Evolutionary conservation across 176 grass and related monocot species (phyloP).

Genomic region (Ensete glaucum): DNA sequence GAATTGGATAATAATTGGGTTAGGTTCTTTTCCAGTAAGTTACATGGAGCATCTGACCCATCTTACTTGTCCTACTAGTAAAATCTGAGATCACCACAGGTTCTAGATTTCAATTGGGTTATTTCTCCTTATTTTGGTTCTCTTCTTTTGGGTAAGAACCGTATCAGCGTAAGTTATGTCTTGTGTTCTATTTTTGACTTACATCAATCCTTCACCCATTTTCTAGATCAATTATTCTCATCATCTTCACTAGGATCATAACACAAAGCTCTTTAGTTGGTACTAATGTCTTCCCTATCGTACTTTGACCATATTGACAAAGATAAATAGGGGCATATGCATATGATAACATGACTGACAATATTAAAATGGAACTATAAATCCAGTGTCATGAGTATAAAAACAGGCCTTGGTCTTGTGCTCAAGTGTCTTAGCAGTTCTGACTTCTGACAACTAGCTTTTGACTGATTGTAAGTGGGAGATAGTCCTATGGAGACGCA

Average conservation of each 20-base stretch:
- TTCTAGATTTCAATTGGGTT: not conserved
- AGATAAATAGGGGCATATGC: too few species aligned
- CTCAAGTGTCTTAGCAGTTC: too few species aligned
- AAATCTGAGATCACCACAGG: not conserved
- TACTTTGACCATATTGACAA: not conserved
- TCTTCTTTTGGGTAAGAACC: not conserved
- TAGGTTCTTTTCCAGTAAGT: not conserved
- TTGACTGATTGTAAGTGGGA: too few species aligned
- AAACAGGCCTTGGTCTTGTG: too few species aligned
- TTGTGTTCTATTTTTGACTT: not conserved
- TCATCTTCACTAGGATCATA: not conserved
- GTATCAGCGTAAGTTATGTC: not conserved
- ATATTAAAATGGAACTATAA: too few species aligned
- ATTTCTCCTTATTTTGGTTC: not conserved
- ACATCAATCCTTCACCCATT: too few species aligned
- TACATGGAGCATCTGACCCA: not conserved
- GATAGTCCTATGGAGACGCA: too few species aligned
- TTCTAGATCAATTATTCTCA: too few species aligned
- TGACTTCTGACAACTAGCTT: too few species aligned
- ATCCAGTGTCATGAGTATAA: too few species aligned
- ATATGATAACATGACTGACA: too few species aligned
- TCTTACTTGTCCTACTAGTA: not conserved
- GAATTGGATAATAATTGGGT: not conserved
- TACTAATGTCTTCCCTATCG: not conserved
- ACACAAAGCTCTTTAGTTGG: not conserved